These are phyloP conservation scores for Niveomyces coronatus DNA, from an alignment of 2,329 filamentous ascomycete genomes.

Conservation along the genomic window DNA sequence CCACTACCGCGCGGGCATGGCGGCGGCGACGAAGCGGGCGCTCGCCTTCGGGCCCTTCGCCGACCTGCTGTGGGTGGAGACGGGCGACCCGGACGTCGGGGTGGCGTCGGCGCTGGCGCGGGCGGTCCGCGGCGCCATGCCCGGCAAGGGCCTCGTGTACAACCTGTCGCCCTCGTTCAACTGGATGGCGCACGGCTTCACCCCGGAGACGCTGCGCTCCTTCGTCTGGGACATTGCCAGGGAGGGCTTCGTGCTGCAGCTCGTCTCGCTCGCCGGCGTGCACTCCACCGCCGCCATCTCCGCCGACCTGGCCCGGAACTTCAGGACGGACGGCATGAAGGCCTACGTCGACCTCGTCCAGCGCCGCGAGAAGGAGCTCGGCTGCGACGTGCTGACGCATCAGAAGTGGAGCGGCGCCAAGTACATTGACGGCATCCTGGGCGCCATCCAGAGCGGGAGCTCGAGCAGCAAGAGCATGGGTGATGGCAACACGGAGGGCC, in stretches of 20 bases:
- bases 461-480: conserved; percentile 89
- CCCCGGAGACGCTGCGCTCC: conserved; percentile 66
- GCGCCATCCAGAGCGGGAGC: conserved; percentile 84
- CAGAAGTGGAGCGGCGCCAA: conserved; percentile 68
- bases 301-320: conserved; percentile 67
- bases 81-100: conserved; percentile 73
- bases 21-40: conserved; percentile 83
- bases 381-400: conserved; percentile 87
- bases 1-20: conserved; percentile 76
- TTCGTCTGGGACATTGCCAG: conserved; percentile 96
- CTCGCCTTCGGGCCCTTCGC: conserved; percentile 86
- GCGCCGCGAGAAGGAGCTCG: conserved; percentile 77
- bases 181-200: conserved; percentile 95
- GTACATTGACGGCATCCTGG: conserved; percentile 82
- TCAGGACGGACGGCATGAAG: conserved; percentile 89
- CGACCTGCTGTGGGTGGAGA: conserved; percentile 95
- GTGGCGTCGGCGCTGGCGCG: conserved; percentile 67
- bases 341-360: conserved; percentile 96
- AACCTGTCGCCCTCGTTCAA: conserved; percentile 97
- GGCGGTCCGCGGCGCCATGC: conserved; percentile 59
- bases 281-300: conserved; percentile 56
- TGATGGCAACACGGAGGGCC: conserved; percentile 79
- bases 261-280: conserved; percentile 55
- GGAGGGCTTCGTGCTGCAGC: conserved; percentile 67
- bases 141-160: conserved; percentile 86